Evolutionary conservation across 768 basidiomycete species (phyloP), one percentile per base, ranked within the genome.

Genomic region (Termitomyces sp.): DNA sequence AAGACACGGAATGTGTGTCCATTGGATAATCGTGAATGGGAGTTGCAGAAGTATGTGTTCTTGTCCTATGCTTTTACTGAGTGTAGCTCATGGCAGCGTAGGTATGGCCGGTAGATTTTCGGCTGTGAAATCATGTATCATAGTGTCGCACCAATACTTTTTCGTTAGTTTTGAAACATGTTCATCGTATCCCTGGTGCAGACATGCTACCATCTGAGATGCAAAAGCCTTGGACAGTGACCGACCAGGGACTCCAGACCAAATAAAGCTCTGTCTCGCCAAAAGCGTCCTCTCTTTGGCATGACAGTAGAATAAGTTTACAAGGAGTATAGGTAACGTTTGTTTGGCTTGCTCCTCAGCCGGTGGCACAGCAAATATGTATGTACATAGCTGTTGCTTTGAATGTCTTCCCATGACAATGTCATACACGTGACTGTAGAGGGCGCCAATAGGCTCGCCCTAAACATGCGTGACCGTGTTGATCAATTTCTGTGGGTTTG

Each of bases 1-100:
- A 99, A 98, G 82, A 98, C 97, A 23, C 82, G 94, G 64, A 95
- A 96, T 67, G 94, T 95, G 33, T 96, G 94, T 72, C 94, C 94
- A 4, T 74, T 96, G 61, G 95, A 96, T 74, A 97, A 97, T 74
- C 84, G 95, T 68, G 94, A 97, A 71, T 97, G 94, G 94, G 94
- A 97, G 70, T 74, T 97, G 70, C 94, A 97, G 75, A 95, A 95
- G 93, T 95, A 73, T 64, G 90, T 80, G n/a, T 5, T n/a, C n/a
- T n/a, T 46, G 12, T 32, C n/a, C 10, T 13, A 23, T 46, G 16
- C 7, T 14, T 30, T 26, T 30, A 20, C 5, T 1, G 7, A 48
- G 18, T 2, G 23, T 30, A 38, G 6, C 57, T 64, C 3, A 57
- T 13, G 3, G 6, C 4, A 8, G 10, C 32, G 4, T n/a, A 64